Evolutionary conservation across 2,329 filamentous ascomycete species (phyloP).

Genomic region (Capronia americana): DNA sequence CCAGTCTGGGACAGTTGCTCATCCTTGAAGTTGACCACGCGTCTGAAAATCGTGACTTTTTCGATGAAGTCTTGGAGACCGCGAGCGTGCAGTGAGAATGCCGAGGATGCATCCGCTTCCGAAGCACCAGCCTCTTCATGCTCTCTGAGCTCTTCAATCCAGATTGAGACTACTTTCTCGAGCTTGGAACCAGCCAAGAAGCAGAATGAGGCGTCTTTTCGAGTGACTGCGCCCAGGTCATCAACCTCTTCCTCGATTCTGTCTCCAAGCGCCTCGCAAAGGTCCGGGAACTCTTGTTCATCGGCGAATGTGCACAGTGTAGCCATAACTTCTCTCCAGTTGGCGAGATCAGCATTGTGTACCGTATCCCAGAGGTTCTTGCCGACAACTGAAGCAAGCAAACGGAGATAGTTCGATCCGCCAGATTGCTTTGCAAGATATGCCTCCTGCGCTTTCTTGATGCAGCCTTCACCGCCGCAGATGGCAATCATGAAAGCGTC

Average conservation of each 20-base stretch:
- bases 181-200: conserved; percentile 94
- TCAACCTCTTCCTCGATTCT: conserved; percentile 75
- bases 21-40: conserved; percentile 91
- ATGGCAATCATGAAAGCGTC: conserved; percentile 99
- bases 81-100: conserved; percentile 88
- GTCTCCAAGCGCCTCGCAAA: conserved; percentile 94
- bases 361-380: conserved; percentile 99
- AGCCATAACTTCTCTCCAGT: conserved; percentile 98
- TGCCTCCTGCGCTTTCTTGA: conserved; percentile 90
- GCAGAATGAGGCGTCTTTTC: conserved; percentile 95
- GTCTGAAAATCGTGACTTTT: conserved; percentile 95
- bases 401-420: conserved; percentile 87
- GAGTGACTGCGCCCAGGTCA: conserved; percentile 60
- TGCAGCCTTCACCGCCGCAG: conserved; percentile 88
- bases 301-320: conserved; percentile 95
- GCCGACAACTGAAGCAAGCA: conserved; percentile 87
- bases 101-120: conserved; percentile 72
- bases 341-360: conserved; percentile 87
- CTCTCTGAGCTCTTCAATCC: conserved; percentile 88
- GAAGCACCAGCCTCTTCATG: conserved; percentile 77
- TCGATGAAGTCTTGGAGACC: conserved; percentile 93
- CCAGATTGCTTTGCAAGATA: conserved; percentile 85
- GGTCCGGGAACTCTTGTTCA: conserved; percentile 86
- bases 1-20: conserved; percentile 70
- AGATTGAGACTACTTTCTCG: conserved; percentile 95